Evolutionary conservation across 129 eudicot species (phyloP), one percentile per base, ranked within the genome.

Genomic region (Pseudognaphalium luteoalbum): DNA sequence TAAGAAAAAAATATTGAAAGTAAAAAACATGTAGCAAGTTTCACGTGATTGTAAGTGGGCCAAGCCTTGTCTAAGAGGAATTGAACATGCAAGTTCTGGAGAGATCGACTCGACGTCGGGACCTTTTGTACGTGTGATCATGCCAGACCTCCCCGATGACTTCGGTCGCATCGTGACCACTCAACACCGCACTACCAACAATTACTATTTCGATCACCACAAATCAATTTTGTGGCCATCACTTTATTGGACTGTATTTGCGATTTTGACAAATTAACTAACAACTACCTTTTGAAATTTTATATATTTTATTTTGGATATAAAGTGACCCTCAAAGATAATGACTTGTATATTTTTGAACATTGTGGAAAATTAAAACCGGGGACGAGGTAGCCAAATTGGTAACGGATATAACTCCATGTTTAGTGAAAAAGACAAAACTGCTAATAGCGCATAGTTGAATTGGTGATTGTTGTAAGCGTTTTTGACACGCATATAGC

Each of bases 221-320:
- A 62, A 62, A 63, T 51, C 35, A 64, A 75, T 75, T 10, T 64
- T 75, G 79, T 75, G 79, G 79, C 61, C 71, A 50, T n/a, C 64
- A 47, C 72, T 63, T 50, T 47, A 17, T 75, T 61, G 71, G 70
- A 29, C 32, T 14, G 47, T 8, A 47, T 47, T 2, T 6, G 20
- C 34, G 79, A 75, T 20, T 64, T 30, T 44, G 79, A 75, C 51
- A 16, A n/a, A 50, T 64, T 64, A 75, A 75, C 79, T 75, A 64
- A 66, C 79, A 75, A 75, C 79, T 44, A 47, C 79, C 51, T 32
- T 75, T 64, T 64, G 20, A 15, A 44, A 29, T 39, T 19, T 35
- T 20, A 9, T n/a, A n/a, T n/a, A n/a, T 25, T 56, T 58, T 35
- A 4, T 28, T 34, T 62, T 29, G 71, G 32, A 44, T 25, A n/a